Conservation (phyloP, 371 early-diverging fungal genomes). For the Furculomyces boomerangus region DNA sequence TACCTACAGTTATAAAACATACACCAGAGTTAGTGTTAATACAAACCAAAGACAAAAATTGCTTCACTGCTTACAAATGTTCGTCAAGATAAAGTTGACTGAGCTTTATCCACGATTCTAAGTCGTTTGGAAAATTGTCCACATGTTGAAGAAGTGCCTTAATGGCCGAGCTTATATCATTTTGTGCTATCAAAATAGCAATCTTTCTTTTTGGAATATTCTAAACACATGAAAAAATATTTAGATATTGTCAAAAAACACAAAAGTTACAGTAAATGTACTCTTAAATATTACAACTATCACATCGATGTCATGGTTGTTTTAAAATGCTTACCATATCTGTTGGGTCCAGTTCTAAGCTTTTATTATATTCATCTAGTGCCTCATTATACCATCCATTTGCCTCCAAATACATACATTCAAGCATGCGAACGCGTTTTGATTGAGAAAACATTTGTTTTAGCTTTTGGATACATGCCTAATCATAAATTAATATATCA, state of each 20-base stretch:
- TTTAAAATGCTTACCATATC: slow-evolving; percentile 5
- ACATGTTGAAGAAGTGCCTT: slow-evolving; percentile 47
- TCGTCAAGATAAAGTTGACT: slow-evolving; percentile 45
- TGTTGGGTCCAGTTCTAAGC: slow-evolving; percentile 9
- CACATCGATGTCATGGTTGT: background rate
- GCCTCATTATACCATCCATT: background rate
- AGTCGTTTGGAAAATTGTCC: slow-evolving; percentile 64
- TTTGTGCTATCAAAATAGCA: slow-evolving; percentile 44
- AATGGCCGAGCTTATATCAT: slow-evolving; percentile 50
- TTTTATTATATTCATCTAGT: slow-evolving; percentile 3
- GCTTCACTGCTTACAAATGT: slow-evolving; percentile 30
- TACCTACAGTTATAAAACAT: too few relatives aligned
- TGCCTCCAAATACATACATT: slow-evolving; percentile 25
- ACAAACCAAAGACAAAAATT: too few relatives aligned
- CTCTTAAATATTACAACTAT: background rate
- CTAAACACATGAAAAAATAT: slow-evolving; percentile 14
- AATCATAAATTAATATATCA: background rate
- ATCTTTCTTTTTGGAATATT: slow-evolving; percentile 50
- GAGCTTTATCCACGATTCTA: slow-evolving; percentile 76
- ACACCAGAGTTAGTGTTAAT: too few relatives aligned
- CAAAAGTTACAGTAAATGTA: too few relatives aligned
- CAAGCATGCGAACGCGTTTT: slow-evolving; percentile 40
- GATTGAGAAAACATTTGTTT: slow-evolving; percentile 56
- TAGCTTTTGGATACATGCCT: slow-evolving; percentile 24
- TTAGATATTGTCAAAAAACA: too few relatives aligned